These are phyloP conservation scores for Penicillium riverlandense DNA, from an alignment of 495 filamentous ascomycete genomes.

Conservation along the genomic window DNA sequence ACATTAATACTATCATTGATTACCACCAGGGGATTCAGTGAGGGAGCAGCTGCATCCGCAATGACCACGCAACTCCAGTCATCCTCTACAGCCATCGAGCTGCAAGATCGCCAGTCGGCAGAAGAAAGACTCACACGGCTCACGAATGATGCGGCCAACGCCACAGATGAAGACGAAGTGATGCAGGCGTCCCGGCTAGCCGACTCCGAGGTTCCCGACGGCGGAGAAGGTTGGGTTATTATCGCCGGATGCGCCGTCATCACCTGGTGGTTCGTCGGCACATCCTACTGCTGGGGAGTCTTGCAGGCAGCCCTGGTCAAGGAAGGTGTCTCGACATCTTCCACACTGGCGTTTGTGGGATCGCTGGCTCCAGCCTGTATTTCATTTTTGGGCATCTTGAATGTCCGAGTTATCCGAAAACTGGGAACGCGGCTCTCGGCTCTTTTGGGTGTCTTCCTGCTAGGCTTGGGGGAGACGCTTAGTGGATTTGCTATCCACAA, in stretches of 20 bases:
- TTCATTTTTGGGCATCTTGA: conserved; percentile 40
- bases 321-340: conserved; percentile 34
- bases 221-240: conserved; percentile 54
- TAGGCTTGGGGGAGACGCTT: conserved; percentile 42
- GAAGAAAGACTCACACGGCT: neutral
- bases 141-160: neutral
- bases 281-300: conserved; percentile 49
- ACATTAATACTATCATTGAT: too few relatives aligned
- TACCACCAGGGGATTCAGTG: too few relatives aligned
- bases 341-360: conserved; percentile 50
- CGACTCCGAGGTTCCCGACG: conserved; percentile 47
- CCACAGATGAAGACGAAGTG: conserved; percentile 22
- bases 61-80: neutral
- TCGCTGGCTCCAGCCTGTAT: conserved; percentile 42
- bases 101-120: neutral
- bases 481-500: conserved; percentile 41
- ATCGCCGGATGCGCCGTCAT: conserved; percentile 43
- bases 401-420: conserved; percentile 39
- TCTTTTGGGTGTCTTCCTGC: conserved; percentile 36
- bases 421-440: conserved; percentile 39
- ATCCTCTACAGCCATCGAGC: conserved; percentile 3
- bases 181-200: conserved; percentile 43
- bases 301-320: conserved; percentile 48
- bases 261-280: conserved; percentile 50
- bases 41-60: neutral